phyloP scores from a whole-genome alignment of 2,329 filamentous ascomycete genomes.

The Gaeumannomyces sp. region DNA sequence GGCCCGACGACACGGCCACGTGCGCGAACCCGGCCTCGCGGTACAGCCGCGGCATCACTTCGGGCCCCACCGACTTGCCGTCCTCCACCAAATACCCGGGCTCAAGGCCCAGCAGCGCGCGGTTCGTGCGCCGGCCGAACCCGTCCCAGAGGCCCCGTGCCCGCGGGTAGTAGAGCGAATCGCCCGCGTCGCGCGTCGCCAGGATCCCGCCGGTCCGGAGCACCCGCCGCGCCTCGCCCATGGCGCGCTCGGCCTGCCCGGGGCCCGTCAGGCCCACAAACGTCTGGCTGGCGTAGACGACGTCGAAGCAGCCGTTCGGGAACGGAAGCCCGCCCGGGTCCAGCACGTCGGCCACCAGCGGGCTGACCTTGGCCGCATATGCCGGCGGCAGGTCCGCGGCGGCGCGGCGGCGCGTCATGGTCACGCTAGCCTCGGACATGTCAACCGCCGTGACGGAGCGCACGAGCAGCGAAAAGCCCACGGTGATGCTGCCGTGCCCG shows the following conservation, averaged over 20 bases:
- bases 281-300: slow-evolving; percentile 37
- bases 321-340: slow-evolving; percentile 28
- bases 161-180: slow-evolving; percentile 27
- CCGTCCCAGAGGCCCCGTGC: slow-evolving; percentile 10
- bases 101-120: too few relatives aligned
- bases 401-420: too few relatives aligned
- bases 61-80: background rate
- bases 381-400: too few relatives aligned
- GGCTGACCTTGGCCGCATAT: too few relatives aligned
- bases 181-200: slow-evolving; percentile 26
- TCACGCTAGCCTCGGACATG: too few relatives aligned
- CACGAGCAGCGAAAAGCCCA: too few relatives aligned
- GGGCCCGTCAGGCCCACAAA: slow-evolving; percentile 33
- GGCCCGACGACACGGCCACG: background rate
- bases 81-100: background rate
- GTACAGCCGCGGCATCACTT: background rate
- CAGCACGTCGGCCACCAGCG: slow-evolving; percentile 23
- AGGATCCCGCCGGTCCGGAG: slow-evolving; percentile 36
- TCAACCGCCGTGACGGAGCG: too few relatives aligned
- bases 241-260: slow-evolving; percentile 21
- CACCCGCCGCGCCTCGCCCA: slow-evolving; percentile 36
- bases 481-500: too few relatives aligned
- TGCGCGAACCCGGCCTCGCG: background rate
- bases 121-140: too few relatives aligned
- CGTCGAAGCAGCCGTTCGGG: slow-evolving; percentile 32